Evolutionary conservation across 768 basidiomycete species (phyloP), one percentile per base, ranked within the genome.

Genomic region (Suillus occidentalis): DNA sequence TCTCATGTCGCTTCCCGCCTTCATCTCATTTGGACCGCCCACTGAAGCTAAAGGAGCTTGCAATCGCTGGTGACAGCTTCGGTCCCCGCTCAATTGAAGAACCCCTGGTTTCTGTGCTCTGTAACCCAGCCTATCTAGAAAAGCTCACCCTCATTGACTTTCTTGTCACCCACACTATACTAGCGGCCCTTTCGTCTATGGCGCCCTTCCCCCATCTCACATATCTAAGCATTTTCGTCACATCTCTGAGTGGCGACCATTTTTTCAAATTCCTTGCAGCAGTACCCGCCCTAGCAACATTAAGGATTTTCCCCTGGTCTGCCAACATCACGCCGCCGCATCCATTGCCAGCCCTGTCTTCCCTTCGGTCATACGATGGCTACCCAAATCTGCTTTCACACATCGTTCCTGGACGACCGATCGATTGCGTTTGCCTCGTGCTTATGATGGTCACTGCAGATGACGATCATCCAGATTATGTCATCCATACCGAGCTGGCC

Each of bases 31-130:
- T 59, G 39, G 39, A 42, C 3, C 39, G 40, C 28, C 18, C 34
- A 16, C 58, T 59, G 18, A 59, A 59, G 40, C 40, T 59, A 13
- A 59, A 59, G 58, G 58, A 42, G 20, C 58, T 59, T 31, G 58
- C 37, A 12, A 43, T 59, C 28, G 28, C 42, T n/a, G 58, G 58
- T 28, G 18, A 25, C 16, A 42, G 18, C 40, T 59, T 40, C 40
- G 40, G 28, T 20, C 25, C 58, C 6, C 58, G 42, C 42, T 42
- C 40, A 31, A 59, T 59, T 6, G 39, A 59, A 18, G 58, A 28
- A 58, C 25, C 2, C 25, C 12, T 59, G 40, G 58, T 59, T 20
- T 31, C 28, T 31, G 12, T 28, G 40, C 58, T 59, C 25, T 59
- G 58, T 31, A 59, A 59, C 12, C 39, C 58, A 42, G 39, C 58